phyloP scores from a whole-genome alignment of 306 rosid genomes.

The Quercus aquifolioides region DNA sequence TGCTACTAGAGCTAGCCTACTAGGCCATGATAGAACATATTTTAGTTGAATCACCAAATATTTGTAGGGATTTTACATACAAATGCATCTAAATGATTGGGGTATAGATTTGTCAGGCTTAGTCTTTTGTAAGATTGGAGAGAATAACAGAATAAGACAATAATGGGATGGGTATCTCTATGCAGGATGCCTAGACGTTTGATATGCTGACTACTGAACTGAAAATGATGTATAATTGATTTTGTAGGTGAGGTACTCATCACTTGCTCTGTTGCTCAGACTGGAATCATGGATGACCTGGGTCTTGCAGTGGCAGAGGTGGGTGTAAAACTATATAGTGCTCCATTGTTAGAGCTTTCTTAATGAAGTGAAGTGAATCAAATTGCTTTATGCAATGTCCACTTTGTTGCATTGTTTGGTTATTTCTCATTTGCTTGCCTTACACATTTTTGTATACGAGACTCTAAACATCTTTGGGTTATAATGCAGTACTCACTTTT shows the following conservation, averaged over 20 bases:
- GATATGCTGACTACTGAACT: not conserved
- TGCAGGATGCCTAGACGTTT: not conserved
- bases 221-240: not conserved
- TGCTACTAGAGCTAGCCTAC: no score
- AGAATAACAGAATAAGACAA: not conserved
- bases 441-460: not conserved
- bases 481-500: no score
- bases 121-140: not conserved
- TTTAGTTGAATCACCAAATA: no score
- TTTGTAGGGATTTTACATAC: no score
- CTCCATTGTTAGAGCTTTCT: no score
- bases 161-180: not conserved
- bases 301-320: constrained; percentile 69
- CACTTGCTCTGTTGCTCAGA: constrained; percentile 49
- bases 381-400: no score
- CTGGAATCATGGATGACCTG: constrained; percentile 60
- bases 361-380: no score
- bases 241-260: constrained; percentile 81
- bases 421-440: not conserved
- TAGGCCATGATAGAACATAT: no score
- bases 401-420: no score
- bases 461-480: not conserved
- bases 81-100: not conserved
- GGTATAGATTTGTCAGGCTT: not conserved
- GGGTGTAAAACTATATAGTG: not conserved